Evolutionary conservation across 2,329 filamentous ascomycete species (phyloP).

Genomic region (Corniculantispora saksenae): DNA sequence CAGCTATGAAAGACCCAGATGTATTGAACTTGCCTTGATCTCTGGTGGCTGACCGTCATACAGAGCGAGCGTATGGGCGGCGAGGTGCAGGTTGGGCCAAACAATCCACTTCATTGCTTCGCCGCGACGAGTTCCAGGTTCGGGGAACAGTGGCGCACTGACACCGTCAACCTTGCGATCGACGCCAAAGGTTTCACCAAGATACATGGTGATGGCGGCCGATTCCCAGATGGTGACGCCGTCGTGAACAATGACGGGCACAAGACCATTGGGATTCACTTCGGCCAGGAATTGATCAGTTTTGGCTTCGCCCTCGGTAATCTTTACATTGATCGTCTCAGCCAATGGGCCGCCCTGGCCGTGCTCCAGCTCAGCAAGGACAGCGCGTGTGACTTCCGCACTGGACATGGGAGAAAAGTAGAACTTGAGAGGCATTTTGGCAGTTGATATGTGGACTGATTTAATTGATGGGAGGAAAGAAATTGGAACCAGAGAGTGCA

Average conservation of each 20-base stretch:
- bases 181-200: not conserved
- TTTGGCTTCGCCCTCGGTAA: too few species aligned
- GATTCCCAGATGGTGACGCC: slow-evolving; percentile 19
- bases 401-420: too few species aligned
- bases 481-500: too few species aligned
- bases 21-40: not conserved
- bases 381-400: too few species aligned
- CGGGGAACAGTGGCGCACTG: not conserved
- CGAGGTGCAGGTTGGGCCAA: slow-evolving; percentile 13
- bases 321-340: too few species aligned
- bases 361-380: too few species aligned
- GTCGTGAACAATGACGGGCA: slow-evolving; percentile 15
- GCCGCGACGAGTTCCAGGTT: not conserved
- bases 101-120: slow-evolving; percentile 21
- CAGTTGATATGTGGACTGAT: too few species aligned
- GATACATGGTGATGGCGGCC: slow-evolving; percentile 21
- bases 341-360: too few species aligned
- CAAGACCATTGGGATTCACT: slow-evolving; percentile 21
- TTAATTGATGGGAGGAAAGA: too few species aligned
- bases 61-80: not conserved
- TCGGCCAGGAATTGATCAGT: slow-evolving; percentile 5
- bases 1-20: too few species aligned
- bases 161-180: not conserved
- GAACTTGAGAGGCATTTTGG: too few species aligned
- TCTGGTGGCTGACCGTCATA: not conserved